Conservation (phyloP, 2,329 filamentous ascomycete genomes). For the Paecilomyces formosus region DNA sequence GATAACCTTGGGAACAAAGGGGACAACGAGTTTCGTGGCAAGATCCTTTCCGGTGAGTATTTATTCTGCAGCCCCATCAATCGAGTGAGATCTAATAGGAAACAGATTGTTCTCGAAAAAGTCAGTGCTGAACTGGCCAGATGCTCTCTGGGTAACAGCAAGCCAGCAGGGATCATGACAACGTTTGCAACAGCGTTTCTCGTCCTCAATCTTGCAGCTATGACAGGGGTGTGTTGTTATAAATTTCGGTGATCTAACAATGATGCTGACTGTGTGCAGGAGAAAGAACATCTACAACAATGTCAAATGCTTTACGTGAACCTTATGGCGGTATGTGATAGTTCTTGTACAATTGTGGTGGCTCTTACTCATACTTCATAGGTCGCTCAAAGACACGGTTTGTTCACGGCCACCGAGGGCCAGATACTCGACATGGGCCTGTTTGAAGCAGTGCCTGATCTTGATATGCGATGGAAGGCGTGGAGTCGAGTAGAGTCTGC, state of each 20-base stretch:
- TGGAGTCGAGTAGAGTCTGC: slow-evolving; percentile 47
- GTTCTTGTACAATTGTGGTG: background rate
- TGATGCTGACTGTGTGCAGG: slow-evolving; percentile 16
- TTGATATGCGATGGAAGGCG: slow-evolving; percentile 43
- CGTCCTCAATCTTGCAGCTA: slow-evolving; percentile 43
- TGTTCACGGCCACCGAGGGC: slow-evolving; percentile 43
- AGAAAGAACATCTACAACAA: slow-evolving; percentile 39
- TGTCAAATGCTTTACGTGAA: slow-evolving; percentile 46
- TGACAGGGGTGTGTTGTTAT: slow-evolving; percentile 32
- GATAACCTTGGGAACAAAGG: slow-evolving; percentile 45
- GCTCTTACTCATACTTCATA: slow-evolving; percentile 5
- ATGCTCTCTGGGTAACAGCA: slow-evolving; percentile 31
- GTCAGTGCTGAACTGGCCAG: slow-evolving; percentile 37
- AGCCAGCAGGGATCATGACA: slow-evolving; percentile 36
- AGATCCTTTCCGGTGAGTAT: slow-evolving; percentile 35
- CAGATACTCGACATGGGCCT: slow-evolving; percentile 33
- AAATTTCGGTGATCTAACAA: background rate
- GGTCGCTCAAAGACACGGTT: slow-evolving; percentile 43
- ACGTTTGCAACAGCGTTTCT: slow-evolving; percentile 42
- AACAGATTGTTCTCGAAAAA: slow-evolving; percentile 27
- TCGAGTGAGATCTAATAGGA: background rate
- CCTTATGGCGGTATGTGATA: slow-evolving; percentile 33
- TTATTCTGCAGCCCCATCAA: slow-evolving; percentile 3
- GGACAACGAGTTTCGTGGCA: slow-evolving; percentile 43
- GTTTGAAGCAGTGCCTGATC: slow-evolving; percentile 36